Conservation (phyloP, 1,284 basidiomycete species). For the Limonomyces culmigenus region DNA sequence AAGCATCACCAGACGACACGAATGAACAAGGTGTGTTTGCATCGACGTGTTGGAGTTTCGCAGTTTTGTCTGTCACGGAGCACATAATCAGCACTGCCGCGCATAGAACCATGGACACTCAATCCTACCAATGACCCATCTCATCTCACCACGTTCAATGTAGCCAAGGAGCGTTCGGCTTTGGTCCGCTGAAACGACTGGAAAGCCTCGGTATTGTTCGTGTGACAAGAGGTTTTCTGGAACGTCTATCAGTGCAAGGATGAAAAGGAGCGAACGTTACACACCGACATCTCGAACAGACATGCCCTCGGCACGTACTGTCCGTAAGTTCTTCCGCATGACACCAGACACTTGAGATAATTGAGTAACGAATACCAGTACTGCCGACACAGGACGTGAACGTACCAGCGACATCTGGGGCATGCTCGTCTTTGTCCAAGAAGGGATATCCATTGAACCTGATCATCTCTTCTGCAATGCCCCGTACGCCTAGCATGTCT, state of each 20-base stretch:
- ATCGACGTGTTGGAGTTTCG: slow-evolving; percentile 40
- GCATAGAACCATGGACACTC: slow-evolving; percentile 1
- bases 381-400: too few species aligned
- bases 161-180: slow-evolving; percentile 67
- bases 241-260: slow-evolving; percentile 2
- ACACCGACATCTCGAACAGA: slow-evolving; percentile 63
- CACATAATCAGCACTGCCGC: background rate
- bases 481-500: slow-evolving; percentile 85
- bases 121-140: slow-evolving; percentile 73
- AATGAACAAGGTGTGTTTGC: slow-evolving; percentile 63
- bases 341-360: slow-evolving; percentile 63
- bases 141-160: slow-evolving; percentile 74
- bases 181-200: slow-evolving; percentile 53
- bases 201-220: slow-evolving; percentile 81
- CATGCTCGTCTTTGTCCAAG: slow-evolving; percentile 86
- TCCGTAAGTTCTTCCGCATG: slow-evolving; percentile 71
- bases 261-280: slow-evolving; percentile 15
- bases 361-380: slow-evolving; percentile 2
- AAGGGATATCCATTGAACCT: slow-evolving; percentile 95
- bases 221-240: slow-evolving; percentile 53
- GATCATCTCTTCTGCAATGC: slow-evolving; percentile 96
- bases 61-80: slow-evolving; percentile 45
- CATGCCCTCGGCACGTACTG: slow-evolving; percentile 64
- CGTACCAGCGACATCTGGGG: slow-evolving; percentile 77
- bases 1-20: slow-evolving; percentile 24